phyloP scores from a whole-genome alignment of 1,139 yeast genomes.

The Candida albicans region DNA sequence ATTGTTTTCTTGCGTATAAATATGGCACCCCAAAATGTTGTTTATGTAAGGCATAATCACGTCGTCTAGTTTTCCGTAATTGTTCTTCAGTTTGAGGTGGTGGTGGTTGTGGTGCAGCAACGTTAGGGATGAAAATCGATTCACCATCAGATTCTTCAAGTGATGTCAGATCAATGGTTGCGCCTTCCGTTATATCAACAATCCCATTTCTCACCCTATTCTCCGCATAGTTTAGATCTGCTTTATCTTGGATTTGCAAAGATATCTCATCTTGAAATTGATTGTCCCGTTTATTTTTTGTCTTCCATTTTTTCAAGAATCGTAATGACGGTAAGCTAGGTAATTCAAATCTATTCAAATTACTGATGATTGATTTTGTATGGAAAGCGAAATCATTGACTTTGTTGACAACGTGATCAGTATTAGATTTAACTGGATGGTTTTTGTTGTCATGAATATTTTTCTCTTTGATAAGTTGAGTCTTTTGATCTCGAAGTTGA shows the following conservation, averaged over 20 bases:
- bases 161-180: slow-evolving; percentile 15
- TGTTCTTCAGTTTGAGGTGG: slow-evolving; percentile 19
- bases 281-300: slow-evolving; percentile 3
- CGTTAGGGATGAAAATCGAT: slow-evolving; percentile 1
- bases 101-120: slow-evolving; percentile 5
- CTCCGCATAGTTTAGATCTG: slow-evolving; percentile 38
- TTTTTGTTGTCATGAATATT: slow-evolving; percentile 13
- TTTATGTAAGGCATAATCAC: slow-evolving; percentile 36
- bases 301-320: slow-evolving; percentile 34
- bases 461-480: slow-evolving; percentile 16
- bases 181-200: slow-evolving; percentile 14
- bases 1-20: slow-evolving; percentile 67
- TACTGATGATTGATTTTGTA: slow-evolving; percentile 32
- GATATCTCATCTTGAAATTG: slow-evolving; percentile 17
- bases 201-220: slow-evolving; percentile 44
- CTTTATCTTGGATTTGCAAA: slow-evolving; percentile 13
- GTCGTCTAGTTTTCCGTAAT: slow-evolving; percentile 20
- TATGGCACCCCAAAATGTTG: slow-evolving; percentile 55
- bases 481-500: slow-evolving; percentile 58
- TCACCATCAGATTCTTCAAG: slow-evolving; percentile 17
- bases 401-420: slow-evolving; percentile 19
- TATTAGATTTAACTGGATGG: slow-evolving; percentile 1
- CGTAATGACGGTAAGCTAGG: slow-evolving; percentile 57
- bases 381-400: slow-evolving; percentile 35
- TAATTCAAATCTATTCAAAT: slow-evolving; percentile 47